These are phyloP conservation scores for Trichophyton verrucosum DNA, from an alignment of 2,329 filamentous ascomycete species.

Conservation along the genomic window DNA sequence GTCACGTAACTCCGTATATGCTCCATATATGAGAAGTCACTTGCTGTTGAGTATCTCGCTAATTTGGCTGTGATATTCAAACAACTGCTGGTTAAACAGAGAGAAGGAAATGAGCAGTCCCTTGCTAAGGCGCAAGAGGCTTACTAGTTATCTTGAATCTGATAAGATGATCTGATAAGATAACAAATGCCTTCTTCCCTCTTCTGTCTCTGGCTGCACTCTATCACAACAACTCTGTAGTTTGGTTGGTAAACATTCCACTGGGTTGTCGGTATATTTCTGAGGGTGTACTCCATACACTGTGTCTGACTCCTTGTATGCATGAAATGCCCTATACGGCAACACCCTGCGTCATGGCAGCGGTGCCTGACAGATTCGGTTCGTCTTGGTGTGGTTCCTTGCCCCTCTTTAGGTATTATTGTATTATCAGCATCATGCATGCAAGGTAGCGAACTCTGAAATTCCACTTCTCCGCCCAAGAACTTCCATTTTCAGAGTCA, in stretches of 20 bases:
- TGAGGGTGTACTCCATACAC: too few species aligned
- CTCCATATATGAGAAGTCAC: too few species aligned
- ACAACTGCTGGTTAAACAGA: neutral
- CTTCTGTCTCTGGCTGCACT: neutral
- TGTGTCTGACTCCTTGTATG: too few species aligned
- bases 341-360: too few species aligned
- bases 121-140: neutral
- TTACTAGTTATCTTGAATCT: neutral
- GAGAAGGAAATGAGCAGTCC: neutral
- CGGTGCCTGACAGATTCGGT: neutral
- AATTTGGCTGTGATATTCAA: neutral
- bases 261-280: too few species aligned
- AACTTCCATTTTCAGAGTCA: too few species aligned
- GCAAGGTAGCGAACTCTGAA: neutral
- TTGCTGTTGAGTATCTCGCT: too few species aligned
- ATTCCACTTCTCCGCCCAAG: neutral
- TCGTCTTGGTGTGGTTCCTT: neutral
- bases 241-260: too few species aligned
- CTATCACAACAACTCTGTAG: too few species aligned
- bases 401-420: neutral
- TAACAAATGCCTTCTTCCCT: neutral
- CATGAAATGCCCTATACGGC: too few species aligned
- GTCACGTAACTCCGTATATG: too few species aligned
- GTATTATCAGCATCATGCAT: neutral
- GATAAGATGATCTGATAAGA: slow-evolving; percentile 1